These are phyloP conservation scores for Psophocarpus tetragonolobus DNA, from an alignment of 306 rosid species.

Conservation along the genomic window DNA sequence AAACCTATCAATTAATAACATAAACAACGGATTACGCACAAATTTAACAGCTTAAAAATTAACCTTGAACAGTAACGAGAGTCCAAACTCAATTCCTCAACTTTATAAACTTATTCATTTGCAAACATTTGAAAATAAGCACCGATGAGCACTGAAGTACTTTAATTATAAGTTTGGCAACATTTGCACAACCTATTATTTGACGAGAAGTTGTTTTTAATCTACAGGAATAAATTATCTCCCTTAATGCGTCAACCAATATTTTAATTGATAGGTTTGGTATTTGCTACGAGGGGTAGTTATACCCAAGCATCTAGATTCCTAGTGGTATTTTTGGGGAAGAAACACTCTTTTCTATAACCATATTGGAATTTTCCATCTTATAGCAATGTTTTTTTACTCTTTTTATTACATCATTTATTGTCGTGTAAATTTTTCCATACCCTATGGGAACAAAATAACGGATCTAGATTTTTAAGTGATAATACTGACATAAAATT, in stretches of 20 bases:
- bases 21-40: neutral
- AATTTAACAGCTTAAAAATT: neutral
- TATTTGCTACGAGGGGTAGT: neutral
- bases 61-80: neutral
- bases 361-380: neutral
- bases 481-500: neutral
- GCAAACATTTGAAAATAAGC: neutral
- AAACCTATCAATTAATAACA: neutral
- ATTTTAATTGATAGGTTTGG: neutral
- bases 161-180: slow-evolving; percentile 13
- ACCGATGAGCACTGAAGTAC: neutral
- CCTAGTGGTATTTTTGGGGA: neutral
- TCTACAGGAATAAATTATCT: neutral
- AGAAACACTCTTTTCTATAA: neutral
- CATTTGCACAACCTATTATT: neutral
- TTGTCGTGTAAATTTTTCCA: neutral
- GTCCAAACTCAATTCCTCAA: neutral
- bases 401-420: neutral
- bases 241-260: neutral
- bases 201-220: neutral
- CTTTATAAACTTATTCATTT: neutral
- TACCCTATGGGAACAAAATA: neutral
- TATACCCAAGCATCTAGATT: neutral
- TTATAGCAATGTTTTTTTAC: neutral
- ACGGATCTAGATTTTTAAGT: neutral